Evolutionary conservation across 331 rosid genomes (phyloP).

Genomic region (Erythrophleum ivorense): DNA sequence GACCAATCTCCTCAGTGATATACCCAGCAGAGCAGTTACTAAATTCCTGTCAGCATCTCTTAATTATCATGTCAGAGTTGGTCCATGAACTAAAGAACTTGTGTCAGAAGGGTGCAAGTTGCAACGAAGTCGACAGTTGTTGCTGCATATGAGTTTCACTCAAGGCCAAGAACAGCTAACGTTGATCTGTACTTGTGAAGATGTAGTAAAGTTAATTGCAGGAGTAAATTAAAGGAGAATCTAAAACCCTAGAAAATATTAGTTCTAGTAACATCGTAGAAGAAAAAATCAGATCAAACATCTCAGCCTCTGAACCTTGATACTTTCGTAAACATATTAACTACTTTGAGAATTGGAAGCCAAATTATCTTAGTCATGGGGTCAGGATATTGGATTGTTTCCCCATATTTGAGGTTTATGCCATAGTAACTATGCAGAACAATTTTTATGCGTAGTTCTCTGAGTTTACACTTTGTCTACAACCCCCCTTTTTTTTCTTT

Average conservation of each 20-base stretch:
- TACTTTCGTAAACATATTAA: too few relatives aligned
- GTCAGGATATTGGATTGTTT: not conserved
- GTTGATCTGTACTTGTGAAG: constrained; percentile 62
- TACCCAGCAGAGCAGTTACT: constrained; percentile 35
- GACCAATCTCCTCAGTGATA: constrained; percentile 28
- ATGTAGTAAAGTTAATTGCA: not conserved
- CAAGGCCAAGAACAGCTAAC: constrained; percentile 72
- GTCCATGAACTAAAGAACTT: constrained; percentile 69
- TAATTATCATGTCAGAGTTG: constrained; percentile 56
- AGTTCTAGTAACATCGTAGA: not conserved
- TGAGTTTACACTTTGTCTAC: too few relatives aligned
- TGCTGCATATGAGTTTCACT: constrained; percentile 61
- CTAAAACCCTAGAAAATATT: not conserved
- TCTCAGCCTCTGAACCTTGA: not conserved
- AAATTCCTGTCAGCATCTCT: constrained; percentile 20
- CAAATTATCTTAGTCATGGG: not conserved
- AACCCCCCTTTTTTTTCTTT: too few relatives aligned
- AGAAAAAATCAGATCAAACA: not conserved
- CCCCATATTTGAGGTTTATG: not conserved
- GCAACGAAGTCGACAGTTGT: constrained; percentile 46
- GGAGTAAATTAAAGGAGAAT: not conserved
- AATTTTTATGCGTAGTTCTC: too few relatives aligned
- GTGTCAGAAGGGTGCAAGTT: constrained; percentile 55
- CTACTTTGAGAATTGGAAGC: not conserved
- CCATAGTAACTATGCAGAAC: not conserved